A percentile compares a stretch with the other conserved stretches of the same genome.
Conservation (phyloP, 73 alveolate genomes). For the Tetrahymena borealis region DNA sequence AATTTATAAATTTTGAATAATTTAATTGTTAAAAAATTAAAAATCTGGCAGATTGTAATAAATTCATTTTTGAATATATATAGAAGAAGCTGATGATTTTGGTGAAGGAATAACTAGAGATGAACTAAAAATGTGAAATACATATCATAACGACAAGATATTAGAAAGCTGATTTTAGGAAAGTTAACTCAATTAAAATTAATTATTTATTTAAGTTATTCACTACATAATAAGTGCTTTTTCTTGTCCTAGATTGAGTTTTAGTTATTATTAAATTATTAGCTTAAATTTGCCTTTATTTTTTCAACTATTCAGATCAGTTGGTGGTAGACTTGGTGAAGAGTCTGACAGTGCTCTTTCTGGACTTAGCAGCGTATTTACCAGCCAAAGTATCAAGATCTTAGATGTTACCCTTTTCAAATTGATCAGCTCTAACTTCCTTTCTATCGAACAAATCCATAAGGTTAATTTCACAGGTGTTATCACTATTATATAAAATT, state of each 20-base stretch:
- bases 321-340: slow-evolving; percentile 31
- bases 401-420: slow-evolving; percentile 32
- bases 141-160: not conserved
- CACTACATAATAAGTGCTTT: not conserved
- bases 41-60: not conserved
- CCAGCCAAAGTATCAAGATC: slow-evolving; percentile 47
- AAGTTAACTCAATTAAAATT: not conserved
- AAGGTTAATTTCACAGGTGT: slow-evolving; percentile 29
- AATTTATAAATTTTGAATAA: too few species aligned
- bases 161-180: not conserved
- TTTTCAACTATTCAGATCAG: slow-evolving; percentile 15
- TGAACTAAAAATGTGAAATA: not conserved
- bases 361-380: slow-evolving; percentile 28
- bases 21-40: not conserved
- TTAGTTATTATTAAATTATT: not conserved
- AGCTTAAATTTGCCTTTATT: not conserved
- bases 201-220: not conserved
- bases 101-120: not conserved
- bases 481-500: slow-evolving; percentile 12
- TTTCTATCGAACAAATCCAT: slow-evolving; percentile 41
- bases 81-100: not conserved
- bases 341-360: slow-evolving; percentile 23
- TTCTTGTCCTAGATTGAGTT: not conserved
- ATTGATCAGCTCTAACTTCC: slow-evolving; percentile 38
- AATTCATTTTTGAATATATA: not conserved